Base-by-base conservation (phyloP, 768 basidiomycete genomes). In the Gymnopilus dilepis region DNA sequence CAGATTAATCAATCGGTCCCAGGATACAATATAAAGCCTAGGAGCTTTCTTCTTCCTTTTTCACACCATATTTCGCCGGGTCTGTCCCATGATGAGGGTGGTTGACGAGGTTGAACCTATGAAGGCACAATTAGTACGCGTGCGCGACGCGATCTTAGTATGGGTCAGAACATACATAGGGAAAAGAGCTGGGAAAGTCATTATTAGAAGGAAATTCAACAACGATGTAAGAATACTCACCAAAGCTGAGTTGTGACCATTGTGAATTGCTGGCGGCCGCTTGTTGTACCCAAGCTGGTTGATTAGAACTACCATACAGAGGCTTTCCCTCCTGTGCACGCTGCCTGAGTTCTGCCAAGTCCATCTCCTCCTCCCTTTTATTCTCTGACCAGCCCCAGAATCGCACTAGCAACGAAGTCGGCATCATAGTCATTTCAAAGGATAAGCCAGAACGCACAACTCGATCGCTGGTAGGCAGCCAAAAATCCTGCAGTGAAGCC, bases 331-430 rank as follows among this genome's bases (percentile, higher is more conserved):
- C 85, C 66, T 77, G 77, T 3, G 86, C 90, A 22, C 86, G 86
- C 64, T 91, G 86, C 47, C 84, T 86, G 43, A 99, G 80, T 74
- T 99, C 97, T 15, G 80, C 81, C 40, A 88, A 70, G 72, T 98
- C 97, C 75, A 80, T 82, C 53, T 85, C 85, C 65, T 91, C 85
- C 74, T 99, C 97, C 15, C 85, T 82, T 65, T 86, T 84, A 77
- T 97, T 97, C 77, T 97, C 94, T 6, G 86, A 78, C 94, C 94
- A 96, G 54, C 94, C 94, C 93, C 92, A 95, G 81, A 97, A 93
- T n/a, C 94, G 94, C 72, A 86, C 92, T 94, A 69, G 38, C 31
- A 30, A 38, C 56, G 13, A 50, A 28, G 58, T 62, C 22, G 51
- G 67, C 21, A 67, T 41, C 17, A 40, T 33, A 52, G 33, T 57